A percentile compares a stretch with the other conserved stretches of the same genome.
These are phyloP conservation scores for Daedaleopsis nitida DNA, from an alignment of 768 basidiomycete genomes.

Conservation along the genomic window DNA sequence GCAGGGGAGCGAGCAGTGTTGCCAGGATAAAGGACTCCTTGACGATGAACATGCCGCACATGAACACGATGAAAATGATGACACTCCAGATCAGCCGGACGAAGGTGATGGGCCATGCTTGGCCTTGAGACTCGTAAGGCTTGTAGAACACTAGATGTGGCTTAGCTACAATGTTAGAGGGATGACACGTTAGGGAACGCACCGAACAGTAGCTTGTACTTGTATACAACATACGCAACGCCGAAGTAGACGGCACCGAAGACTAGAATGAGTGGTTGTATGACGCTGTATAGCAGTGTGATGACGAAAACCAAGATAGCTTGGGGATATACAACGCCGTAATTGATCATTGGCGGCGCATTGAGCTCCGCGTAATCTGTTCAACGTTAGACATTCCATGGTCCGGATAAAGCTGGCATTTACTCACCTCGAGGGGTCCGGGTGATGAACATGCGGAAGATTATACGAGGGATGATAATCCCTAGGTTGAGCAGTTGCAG, in stretches of 20 bases:
- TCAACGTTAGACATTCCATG: background rate
- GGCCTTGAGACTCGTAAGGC: constrained; percentile 95
- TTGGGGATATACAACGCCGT: constrained; percentile 96
- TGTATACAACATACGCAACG: constrained; percentile 94
- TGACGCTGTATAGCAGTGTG: constrained; percentile 92
- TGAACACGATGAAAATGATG: constrained; percentile 91
- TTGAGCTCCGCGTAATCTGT: constrained; percentile 95
- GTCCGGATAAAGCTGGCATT: background rate
- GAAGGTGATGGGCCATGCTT: constrained; percentile 98
- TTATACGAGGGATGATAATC: constrained; percentile 76
- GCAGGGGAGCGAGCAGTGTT: constrained; percentile 71
- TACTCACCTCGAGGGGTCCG: constrained; percentile 83
- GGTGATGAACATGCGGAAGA: constrained; percentile 77
- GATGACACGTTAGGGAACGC: constrained; percentile 30
- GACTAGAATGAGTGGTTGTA: constrained; percentile 91
- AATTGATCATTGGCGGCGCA: constrained; percentile 97
- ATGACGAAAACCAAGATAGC: constrained; percentile 96
- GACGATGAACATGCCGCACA: constrained; percentile 92
- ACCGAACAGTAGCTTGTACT: constrained; percentile 97
- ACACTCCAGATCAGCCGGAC: constrained; percentile 90
- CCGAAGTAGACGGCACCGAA: constrained; percentile 98
- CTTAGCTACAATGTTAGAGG: background rate
- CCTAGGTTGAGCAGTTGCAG: constrained; percentile 92
- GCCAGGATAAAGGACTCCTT: constrained; percentile 61
- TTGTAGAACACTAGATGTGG: constrained; percentile 85